Percentiles rank a stretch among this genome's conserved stretches.
Conservation (phyloP, 1,139 yeast genomes). For the Geotrichum aggregatum region DNA sequence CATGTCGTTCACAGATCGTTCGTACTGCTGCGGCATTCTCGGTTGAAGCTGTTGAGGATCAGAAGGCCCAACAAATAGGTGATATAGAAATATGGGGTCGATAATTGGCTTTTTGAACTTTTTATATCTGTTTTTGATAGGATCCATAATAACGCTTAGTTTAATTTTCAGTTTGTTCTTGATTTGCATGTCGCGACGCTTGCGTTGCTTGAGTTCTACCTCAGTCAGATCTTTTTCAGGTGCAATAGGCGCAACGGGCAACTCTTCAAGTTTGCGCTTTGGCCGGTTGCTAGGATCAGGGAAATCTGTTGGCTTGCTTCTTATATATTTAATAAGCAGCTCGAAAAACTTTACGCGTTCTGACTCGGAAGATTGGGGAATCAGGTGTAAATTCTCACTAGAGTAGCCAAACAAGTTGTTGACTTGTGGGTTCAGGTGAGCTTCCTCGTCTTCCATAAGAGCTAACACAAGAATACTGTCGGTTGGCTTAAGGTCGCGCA, state of each 20-base stretch:
- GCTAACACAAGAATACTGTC: conserved; percentile 77
- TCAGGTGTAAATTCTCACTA: conserved; percentile 46
- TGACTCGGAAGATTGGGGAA: conserved; percentile 45
- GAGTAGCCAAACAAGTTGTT: conserved; percentile 54
- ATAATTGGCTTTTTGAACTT: conserved; percentile 86
- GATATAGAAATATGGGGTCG: conserved; percentile 68
- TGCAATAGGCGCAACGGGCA: conserved; percentile 43
- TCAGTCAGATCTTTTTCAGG: conserved; percentile 29
- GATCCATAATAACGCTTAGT: conserved; percentile 82
- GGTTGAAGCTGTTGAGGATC: neutral
- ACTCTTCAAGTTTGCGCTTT: conserved; percentile 40
- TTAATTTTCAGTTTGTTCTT: conserved; percentile 82
- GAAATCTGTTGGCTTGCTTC: conserved; percentile 59
- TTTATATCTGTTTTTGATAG: conserved; percentile 79
- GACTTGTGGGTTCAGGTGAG: conserved; percentile 34
- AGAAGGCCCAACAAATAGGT: conserved; percentile 62
- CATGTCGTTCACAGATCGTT: conserved; percentile 63
- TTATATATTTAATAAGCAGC: conserved; percentile 52
- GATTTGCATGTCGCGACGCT: conserved; percentile 70
- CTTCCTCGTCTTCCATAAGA: conserved; percentile 46
- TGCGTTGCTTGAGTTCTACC: conserved; percentile 48
- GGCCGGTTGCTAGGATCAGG: conserved; percentile 40
- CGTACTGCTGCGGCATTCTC: conserved; percentile 45
- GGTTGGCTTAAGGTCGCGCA: conserved; percentile 63
- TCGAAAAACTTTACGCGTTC: conserved; percentile 55